Conservation (phyloP, 495 filamentous ascomycete species). For the Aspergillus nidulans region DNA sequence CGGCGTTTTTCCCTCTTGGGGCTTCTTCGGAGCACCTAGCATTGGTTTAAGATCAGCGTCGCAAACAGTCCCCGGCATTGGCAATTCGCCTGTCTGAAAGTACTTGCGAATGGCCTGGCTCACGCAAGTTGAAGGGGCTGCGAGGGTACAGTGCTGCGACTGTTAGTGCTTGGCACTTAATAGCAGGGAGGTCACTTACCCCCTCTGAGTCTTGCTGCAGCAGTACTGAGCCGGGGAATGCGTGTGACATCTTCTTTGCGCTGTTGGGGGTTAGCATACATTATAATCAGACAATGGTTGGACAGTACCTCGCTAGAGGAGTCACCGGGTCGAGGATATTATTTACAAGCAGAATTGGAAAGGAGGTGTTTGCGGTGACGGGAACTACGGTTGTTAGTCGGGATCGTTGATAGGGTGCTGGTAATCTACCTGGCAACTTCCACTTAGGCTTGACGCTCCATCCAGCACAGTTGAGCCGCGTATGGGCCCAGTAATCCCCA, state of each 20-base stretch:
- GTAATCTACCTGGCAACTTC: constrained; percentile 40
- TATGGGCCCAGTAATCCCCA: constrained; percentile 55
- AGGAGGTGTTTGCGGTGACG: constrained; percentile 37
- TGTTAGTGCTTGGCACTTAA: not conserved
- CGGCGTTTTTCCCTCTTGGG: not conserved
- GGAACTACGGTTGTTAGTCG: constrained; percentile 22
- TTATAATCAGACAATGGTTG: not conserved
- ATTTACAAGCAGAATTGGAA: constrained; percentile 57
- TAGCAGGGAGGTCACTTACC: constrained; percentile 32
- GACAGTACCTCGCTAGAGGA: constrained; percentile 36
- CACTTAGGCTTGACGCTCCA: constrained; percentile 57
- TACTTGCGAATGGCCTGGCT: constrained; percentile 40
- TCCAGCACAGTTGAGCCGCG: constrained; percentile 53
- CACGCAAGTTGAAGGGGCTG: constrained; percentile 45
- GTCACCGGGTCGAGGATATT: constrained; percentile 60
- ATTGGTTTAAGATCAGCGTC: constrained; percentile 32
- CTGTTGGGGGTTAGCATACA: constrained; percentile 19
- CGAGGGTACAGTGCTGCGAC: constrained; percentile 42
- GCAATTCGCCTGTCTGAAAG: constrained; percentile 46
- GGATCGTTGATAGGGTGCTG: not conserved
- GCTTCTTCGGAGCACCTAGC: constrained; percentile 3
- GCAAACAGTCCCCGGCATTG: constrained; percentile 38
- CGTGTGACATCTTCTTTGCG: constrained; percentile 46
- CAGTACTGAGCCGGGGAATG: constrained; percentile 49
- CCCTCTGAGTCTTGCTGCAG: constrained; percentile 52